Conservation (phyloP, 2,329 filamentous ascomycete species). For the Mollisia scopiformis region DNA sequence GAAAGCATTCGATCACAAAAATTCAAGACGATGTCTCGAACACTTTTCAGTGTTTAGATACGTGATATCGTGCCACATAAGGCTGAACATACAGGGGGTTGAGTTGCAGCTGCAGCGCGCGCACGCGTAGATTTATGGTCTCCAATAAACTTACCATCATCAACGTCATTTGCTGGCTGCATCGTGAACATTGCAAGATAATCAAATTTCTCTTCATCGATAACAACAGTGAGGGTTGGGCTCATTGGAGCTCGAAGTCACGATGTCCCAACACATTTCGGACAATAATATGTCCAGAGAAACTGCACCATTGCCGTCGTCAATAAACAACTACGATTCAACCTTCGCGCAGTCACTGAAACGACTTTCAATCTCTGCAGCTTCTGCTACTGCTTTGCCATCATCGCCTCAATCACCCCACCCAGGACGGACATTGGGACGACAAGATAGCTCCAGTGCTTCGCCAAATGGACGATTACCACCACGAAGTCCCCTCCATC, state of each 20-base stretch:
- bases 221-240: not conserved
- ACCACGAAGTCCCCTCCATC: constrained; percentile 36
- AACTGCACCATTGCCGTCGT: constrained; percentile 17
- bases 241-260: constrained; percentile 9
- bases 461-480: constrained; percentile 32
- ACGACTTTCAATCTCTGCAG: constrained; percentile 40
- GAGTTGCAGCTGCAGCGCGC: constrained; percentile 10
- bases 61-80: constrained; percentile 3
- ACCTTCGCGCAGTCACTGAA: constrained; percentile 41
- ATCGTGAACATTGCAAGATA: constrained; percentile 15
- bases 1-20: not conserved
- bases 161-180: constrained; percentile 8
- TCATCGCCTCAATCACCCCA: constrained; percentile 22
- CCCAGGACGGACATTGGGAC: constrained; percentile 15
- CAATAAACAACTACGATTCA: constrained; percentile 25
- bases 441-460: constrained; percentile 21
- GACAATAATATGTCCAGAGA: constrained; percentile 17
- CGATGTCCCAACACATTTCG: constrained; percentile 13
- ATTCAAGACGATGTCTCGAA: not conserved
- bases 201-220: constrained; percentile 16
- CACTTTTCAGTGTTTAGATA: not conserved
- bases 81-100: constrained; percentile 6
- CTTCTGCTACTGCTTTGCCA: constrained; percentile 21
- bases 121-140: not conserved
- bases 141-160: constrained; percentile 2